phyloP scores from a whole-genome alignment of 1,139 yeast genomes.

The Entelexis paramagnoliae region DNA sequence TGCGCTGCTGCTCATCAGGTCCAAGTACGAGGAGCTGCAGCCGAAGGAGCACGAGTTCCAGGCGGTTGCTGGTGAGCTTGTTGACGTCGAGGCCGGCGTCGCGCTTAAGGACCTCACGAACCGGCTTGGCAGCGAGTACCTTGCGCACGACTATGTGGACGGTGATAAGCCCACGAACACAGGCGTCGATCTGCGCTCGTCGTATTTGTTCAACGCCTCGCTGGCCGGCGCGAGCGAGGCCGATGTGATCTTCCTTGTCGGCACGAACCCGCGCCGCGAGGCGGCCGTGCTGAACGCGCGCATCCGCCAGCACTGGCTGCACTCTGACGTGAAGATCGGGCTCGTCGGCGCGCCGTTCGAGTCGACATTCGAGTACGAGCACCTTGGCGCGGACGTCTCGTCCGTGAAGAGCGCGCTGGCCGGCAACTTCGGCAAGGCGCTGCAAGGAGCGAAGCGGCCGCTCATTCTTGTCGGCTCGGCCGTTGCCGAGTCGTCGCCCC shows the following conservation, averaged over 20 bases:
- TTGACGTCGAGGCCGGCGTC: constrained; percentile 75
- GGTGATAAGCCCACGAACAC: constrained; percentile 51
- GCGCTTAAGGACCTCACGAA: constrained; percentile 72
- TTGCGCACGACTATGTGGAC: constrained; percentile 55
- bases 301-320: constrained; percentile 74
- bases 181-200: constrained; percentile 67
- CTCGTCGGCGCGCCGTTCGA: constrained; percentile 70
- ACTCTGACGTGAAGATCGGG: constrained; percentile 51
- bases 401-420: constrained; percentile 51
- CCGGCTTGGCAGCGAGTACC: constrained; percentile 69
- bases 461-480: constrained; percentile 77
- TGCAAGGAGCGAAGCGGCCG: constrained; percentile 61
- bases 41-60: constrained; percentile 66
- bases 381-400: constrained; percentile 53
- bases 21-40: constrained; percentile 47
- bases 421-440: constrained; percentile 62
- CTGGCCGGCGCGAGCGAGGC: constrained; percentile 57
- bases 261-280: constrained; percentile 69
- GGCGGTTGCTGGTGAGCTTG: constrained; percentile 73
- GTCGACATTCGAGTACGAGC: constrained; percentile 58
- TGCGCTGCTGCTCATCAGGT: constrained; percentile 61
- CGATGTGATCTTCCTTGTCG: constrained; percentile 19
- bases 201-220: constrained; percentile 70
- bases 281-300: constrained; percentile 83
- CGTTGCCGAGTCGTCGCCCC: constrained; percentile 49